Percentiles rank a stretch among this genome's conserved stretches.
phyloP scores from a whole-genome alignment of 2,329 filamentous ascomycete genomes.

The Tolypocladium nubicola region DNA sequence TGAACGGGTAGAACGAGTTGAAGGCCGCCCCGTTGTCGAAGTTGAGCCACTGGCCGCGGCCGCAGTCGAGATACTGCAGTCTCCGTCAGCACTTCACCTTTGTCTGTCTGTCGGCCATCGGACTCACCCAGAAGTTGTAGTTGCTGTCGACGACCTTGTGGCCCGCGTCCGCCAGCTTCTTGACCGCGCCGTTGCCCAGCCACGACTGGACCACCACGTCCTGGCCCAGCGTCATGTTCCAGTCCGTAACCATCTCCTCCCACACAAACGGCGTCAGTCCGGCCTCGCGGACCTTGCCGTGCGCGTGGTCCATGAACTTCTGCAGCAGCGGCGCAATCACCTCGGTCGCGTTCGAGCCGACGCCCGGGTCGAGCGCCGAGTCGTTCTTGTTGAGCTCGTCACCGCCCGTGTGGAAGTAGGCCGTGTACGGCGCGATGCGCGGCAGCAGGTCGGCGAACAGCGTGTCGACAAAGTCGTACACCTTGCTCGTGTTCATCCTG shows the following conservation, averaged over 20 bases:
- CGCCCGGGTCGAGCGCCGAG: constrained; percentile 57
- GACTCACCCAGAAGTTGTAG: constrained; percentile 64
- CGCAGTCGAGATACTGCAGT: constrained; percentile 68
- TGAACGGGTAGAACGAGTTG: constrained; percentile 53
- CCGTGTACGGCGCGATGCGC: constrained; percentile 54
- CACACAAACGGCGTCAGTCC: constrained; percentile 69
- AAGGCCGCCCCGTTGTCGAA: constrained; percentile 45
- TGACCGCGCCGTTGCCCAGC: constrained; percentile 54
- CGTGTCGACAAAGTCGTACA: constrained; percentile 60
- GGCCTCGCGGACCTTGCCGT: constrained; percentile 49
- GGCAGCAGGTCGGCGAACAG: constrained; percentile 71
- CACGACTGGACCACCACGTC: constrained; percentile 73
- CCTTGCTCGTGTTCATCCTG: constrained; percentile 62
- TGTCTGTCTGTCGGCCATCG: background rate
- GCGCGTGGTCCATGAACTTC: constrained; percentile 61
- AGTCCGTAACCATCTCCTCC: constrained; percentile 76
- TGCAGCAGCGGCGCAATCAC: constrained; percentile 69
- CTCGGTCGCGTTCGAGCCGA: constrained; percentile 52
- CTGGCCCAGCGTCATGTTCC: constrained; percentile 62
- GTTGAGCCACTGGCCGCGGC: constrained; percentile 69
- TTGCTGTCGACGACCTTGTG: constrained; percentile 65
- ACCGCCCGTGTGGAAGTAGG: constrained; percentile 78
- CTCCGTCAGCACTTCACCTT: background rate
- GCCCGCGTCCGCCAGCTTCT: constrained; percentile 48
- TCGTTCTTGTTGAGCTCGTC: constrained; percentile 73